Evolutionary conservation across 1,139 yeast species (phyloP), one percentile per base, ranked within the genome.

Genomic region (Zygoascus sp.): DNA sequence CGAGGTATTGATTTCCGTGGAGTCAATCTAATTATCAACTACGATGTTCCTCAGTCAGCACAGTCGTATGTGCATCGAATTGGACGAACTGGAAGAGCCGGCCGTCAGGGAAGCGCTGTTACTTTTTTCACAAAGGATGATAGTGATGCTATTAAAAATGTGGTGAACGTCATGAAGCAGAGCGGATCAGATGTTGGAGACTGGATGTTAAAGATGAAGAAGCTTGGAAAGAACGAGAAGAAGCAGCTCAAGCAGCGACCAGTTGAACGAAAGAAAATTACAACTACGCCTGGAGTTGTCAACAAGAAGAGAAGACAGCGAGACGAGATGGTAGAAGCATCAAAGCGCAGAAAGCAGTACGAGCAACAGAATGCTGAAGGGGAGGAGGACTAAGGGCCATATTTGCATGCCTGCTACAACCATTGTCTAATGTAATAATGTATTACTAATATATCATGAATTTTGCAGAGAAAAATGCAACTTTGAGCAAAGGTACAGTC

Each of bases 21-120:
- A 36, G 95, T 94, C 35, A 90, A 90, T 60, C 67, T 92, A 52
- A 97, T 94, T 28, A 86, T 94, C 57, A 94, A 94, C 67, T 94
- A 92, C 64, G 99, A 94, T 68, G 96, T 92, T 5, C 99, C 99
- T 13, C 88, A 82, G 58, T 79, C 85, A 44, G 88, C 97, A 0
- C 97, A 92, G 65, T 83, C 96, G 0, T 94, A 94, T 64, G 96
- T 94, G 39, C 99, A 94, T 66, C 79, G 99, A 69, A 88, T 94
- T 58, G 99, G 99, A 66, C 84, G 99, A 73, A 92, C 98, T 1
- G 99, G 98, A 55, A 83, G 99, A 74, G 96, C 92, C 44, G 96
- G 96, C 1, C 79, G 84, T 55, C 60, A 69, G 2, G 98, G 98
- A 51, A 77, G 75, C 57, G 97, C 98, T 0, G 79, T 92, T 20